Evolutionary conservation across 177 flowering plant species (phyloP).

Genomic region (Vitis hybrid): DNA sequence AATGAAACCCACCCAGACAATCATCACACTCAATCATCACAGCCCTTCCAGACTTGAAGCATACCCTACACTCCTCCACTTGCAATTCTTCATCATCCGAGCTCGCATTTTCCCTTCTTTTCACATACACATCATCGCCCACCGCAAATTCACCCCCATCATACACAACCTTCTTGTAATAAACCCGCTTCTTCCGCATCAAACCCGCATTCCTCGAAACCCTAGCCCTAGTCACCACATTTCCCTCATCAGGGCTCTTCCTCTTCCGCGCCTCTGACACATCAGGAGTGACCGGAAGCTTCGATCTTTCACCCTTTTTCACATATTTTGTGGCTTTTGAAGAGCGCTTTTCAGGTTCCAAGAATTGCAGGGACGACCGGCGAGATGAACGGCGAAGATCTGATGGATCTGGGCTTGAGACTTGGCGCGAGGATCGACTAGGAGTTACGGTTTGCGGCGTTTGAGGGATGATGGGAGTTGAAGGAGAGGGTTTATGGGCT

Average conservation of each 20-base stretch:
- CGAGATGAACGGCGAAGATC: conserved; percentile 4
- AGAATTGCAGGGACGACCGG: neutral
- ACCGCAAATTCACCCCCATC: conserved; percentile 75
- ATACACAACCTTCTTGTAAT: conserved; percentile 69
- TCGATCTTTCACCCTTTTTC: conserved; percentile 10
- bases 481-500: conserved; percentile 17
- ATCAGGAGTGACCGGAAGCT: conserved; percentile 35
- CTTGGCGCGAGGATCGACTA: conserved; percentile 45
- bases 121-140: conserved; percentile 92
- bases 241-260: conserved; percentile 21
- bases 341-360: too few species aligned
- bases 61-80: conserved; percentile 79
- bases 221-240: conserved; percentile 16
- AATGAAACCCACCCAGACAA: conserved; percentile 90
- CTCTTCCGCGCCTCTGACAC: conserved; percentile 32
- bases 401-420: neutral
- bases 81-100: conserved; percentile 81
- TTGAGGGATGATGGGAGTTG: conserved; percentile 27
- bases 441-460: conserved; percentile 37
- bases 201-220: conserved; percentile 8
- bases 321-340: conserved; percentile 19
- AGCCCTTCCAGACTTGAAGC: conserved; percentile 60
- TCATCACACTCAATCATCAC: conserved; percentile 93
- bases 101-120: conserved; percentile 74
- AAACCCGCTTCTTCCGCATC: conserved; percentile 40